Conservation (phyloP, 169 alveolate species). For the Cardiosporidium cionae region DNA sequence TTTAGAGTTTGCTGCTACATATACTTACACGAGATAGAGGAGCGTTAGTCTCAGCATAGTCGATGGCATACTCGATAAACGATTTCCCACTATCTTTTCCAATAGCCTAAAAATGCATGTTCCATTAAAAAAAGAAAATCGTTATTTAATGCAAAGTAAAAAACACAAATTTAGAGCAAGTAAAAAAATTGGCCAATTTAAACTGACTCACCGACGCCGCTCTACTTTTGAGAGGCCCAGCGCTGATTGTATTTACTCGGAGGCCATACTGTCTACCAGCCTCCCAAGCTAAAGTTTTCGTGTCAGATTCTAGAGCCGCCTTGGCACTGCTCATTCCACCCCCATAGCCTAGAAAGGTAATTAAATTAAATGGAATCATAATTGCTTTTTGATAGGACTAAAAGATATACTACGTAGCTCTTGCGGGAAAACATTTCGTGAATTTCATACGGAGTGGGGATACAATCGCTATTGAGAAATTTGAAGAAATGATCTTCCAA, state of each 20-base stretch:
- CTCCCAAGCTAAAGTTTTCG: slow-evolving; percentile 59
- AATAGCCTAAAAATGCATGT: slow-evolving; percentile 9
- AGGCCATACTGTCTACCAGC: slow-evolving; percentile 50
- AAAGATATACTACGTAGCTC: too few species aligned
- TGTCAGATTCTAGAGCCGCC: slow-evolving; percentile 64
- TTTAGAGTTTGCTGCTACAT: too few species aligned
- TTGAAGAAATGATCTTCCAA: too few species aligned
- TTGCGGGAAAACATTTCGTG: too few species aligned
- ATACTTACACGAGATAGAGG: slow-evolving; percentile 31
- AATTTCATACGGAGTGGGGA: too few species aligned
- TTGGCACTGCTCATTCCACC: slow-evolving; percentile 73
- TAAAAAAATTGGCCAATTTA: not conserved
- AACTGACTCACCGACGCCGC: slow-evolving; percentile 51
- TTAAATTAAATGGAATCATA: not conserved
- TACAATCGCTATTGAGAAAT: too few species aligned
- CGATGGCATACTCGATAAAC: slow-evolving; percentile 64
- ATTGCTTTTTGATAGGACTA: not conserved
- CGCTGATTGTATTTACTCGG: slow-evolving; percentile 60
- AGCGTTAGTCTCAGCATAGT: slow-evolving; percentile 47
- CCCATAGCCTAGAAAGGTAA: slow-evolving; percentile 49
- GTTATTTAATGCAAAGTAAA: not conserved
- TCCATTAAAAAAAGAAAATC: not conserved
- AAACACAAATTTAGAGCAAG: not conserved
- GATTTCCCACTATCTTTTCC: slow-evolving; percentile 47
- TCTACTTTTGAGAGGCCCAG: slow-evolving; percentile 63